Percentiles rank a stretch among this genome's conserved stretches.
These are phyloP conservation scores for Monosporascus sp. DNA, from an alignment of 2,329 filamentous ascomycete genomes.

Conservation along the genomic window DNA sequence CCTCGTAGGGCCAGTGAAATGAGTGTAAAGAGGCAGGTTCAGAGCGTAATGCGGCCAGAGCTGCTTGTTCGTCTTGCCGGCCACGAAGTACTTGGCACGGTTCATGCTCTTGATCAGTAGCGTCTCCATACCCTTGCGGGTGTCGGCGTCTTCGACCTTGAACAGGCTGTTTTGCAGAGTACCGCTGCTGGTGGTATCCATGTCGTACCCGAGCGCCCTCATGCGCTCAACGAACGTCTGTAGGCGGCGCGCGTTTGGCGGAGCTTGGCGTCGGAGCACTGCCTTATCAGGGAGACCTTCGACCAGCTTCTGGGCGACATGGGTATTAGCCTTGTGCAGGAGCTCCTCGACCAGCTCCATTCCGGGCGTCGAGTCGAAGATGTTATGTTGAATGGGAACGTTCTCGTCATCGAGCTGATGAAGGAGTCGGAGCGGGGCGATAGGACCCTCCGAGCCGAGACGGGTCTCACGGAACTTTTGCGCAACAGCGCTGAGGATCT, in stretches of 20 bases:
- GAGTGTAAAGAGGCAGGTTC: constrained; percentile 91
- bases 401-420: constrained; percentile 98
- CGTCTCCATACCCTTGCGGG: constrained; percentile 98
- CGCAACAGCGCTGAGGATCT: constrained; percentile 72
- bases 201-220: constrained; percentile 82
- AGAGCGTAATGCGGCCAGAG: constrained; percentile 84
- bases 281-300: constrained; percentile 84
- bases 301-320: constrained; percentile 79
- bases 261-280: constrained; percentile 77
- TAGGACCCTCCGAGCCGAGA: constrained; percentile 72
- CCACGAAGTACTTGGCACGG: constrained; percentile 90
- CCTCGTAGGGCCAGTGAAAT: constrained; percentile 92
- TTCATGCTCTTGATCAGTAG: constrained; percentile 92
- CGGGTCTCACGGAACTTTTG: constrained; percentile 88
- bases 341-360: constrained; percentile 95
- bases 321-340: constrained; percentile 85
- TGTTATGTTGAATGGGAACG: constrained; percentile 91
- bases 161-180: constrained; percentile 92
- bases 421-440: constrained; percentile 80
- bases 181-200: constrained; percentile 85
- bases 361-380: constrained; percentile 84
- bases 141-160: constrained; percentile 79
- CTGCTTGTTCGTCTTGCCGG: constrained; percentile 71
- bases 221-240: constrained; percentile 91
- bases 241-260: constrained; percentile 82